Evolutionary conservation across 2,329 filamentous ascomycete genomes (phyloP).

Genomic region (Lasiodiplodia gonubiensis): DNA sequence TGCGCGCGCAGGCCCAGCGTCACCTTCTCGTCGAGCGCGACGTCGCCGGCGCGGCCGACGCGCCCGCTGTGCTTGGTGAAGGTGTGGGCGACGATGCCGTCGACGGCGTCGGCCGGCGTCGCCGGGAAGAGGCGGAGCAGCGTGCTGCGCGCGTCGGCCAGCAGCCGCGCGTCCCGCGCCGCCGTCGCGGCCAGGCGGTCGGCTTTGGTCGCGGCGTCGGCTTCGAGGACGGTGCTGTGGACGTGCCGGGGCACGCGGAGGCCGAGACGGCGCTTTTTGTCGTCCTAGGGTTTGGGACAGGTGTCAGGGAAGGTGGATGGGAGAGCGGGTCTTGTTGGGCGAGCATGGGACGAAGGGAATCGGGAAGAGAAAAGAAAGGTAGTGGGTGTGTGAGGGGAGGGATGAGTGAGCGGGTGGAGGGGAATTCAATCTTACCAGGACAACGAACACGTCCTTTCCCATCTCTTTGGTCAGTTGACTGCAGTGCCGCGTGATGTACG

Average conservation of each 20-base stretch:
- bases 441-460: slow-evolving; percentile 17
- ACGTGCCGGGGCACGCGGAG: slow-evolving; percentile 52
- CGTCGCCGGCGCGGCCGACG: slow-evolving; percentile 53
- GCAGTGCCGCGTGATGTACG: slow-evolving; percentile 52
- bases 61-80: slow-evolving; percentile 55
- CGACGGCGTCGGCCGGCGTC: slow-evolving; percentile 46
- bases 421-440: background rate
- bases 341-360: no score
- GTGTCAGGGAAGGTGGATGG: no score
- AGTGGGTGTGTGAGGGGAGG: background rate
- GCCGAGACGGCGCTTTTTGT: slow-evolving; percentile 42
- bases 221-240: slow-evolving; percentile 45
- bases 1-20: slow-evolving; percentile 57
- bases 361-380: background rate
- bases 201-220: slow-evolving; percentile 48
- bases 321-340: no score
- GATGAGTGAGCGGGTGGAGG: slow-evolving; percentile 1
- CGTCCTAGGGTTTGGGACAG: slow-evolving; percentile 31
- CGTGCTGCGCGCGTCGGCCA: slow-evolving; percentile 38
- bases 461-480: slow-evolving; percentile 2
- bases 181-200: slow-evolving; percentile 49
- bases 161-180: slow-evolving; percentile 36
- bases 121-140: slow-evolving; percentile 49
- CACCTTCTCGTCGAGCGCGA: slow-evolving; percentile 50
- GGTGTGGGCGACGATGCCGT: slow-evolving; percentile 48